phyloP scores from a whole-genome alignment of 495 filamentous ascomycete species.

The Penicillium paxilli region DNA sequence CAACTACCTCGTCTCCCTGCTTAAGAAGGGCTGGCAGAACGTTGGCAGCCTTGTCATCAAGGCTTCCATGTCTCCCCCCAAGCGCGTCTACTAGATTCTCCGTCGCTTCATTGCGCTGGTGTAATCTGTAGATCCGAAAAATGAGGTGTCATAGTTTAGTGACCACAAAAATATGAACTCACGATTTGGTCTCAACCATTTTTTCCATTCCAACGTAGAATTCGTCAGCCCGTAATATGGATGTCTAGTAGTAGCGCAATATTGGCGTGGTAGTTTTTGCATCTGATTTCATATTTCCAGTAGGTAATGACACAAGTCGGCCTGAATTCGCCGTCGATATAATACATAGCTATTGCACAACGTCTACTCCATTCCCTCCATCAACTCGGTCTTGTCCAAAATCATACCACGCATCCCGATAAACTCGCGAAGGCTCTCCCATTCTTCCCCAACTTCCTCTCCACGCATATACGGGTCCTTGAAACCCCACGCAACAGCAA shows the following conservation, averaged over 20 bases:
- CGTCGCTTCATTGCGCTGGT: conserved; percentile 34
- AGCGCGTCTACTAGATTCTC: conserved; percentile 83
- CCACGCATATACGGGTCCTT: conserved; percentile 74
- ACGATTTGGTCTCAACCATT: conserved; percentile 27
- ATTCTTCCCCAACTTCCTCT: conserved; percentile 88
- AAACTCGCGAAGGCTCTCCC: conserved; percentile 81
- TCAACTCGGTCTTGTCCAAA: conserved; percentile 79
- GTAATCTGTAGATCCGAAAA: conserved; percentile 23
- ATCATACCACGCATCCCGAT: conserved; percentile 81
- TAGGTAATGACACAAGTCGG: no score
- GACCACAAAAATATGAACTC: conserved; percentile 39
- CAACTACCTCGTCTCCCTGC: conserved; percentile 97
- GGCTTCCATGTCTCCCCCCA: conserved; percentile 97
- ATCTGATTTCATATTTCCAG: neutral
- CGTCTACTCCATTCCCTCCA: conserved; percentile 85
- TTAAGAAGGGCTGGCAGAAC: conserved; percentile 99
- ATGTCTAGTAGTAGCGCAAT: no score
- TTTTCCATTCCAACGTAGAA: neutral
- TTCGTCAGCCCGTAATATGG: neutral
- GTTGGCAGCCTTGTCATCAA: conserved; percentile 99
- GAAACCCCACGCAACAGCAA: conserved; percentile 90
- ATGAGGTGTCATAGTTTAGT: conserved; percentile 37
- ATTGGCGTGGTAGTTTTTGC: no score
- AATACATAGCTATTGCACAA: conserved; percentile 4
- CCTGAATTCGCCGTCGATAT: no score